phyloP scores from a whole-genome alignment of 2,329 filamentous ascomycete genomes.

The Colletotrichum euphorbiae region DNA sequence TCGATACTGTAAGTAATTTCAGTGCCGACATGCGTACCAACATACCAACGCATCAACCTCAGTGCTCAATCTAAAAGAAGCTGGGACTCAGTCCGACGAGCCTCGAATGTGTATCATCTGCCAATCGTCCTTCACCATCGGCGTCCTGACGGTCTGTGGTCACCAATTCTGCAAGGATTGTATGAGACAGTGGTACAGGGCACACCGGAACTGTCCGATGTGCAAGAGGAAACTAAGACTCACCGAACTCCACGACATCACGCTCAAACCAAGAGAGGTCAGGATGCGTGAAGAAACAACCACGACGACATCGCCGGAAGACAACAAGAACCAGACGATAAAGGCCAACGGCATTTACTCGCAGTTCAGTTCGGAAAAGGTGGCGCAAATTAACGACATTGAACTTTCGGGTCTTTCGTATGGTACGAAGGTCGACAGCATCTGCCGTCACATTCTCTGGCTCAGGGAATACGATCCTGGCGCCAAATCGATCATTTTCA shows the following conservation, averaged over 20 bases:
- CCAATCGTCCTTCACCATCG: slow-evolving; percentile 78
- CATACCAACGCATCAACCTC: background rate
- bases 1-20: slow-evolving; percentile 69
- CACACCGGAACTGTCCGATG: slow-evolving; percentile 81
- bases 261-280: slow-evolving; percentile 80
- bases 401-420: slow-evolving; percentile 80
- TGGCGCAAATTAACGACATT: slow-evolving; percentile 85
- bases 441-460: slow-evolving; percentile 86
- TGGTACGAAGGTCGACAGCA: slow-evolving; percentile 89
- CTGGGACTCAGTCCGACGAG: slow-evolving; percentile 72
- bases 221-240: slow-evolving; percentile 78
- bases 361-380: slow-evolving; percentile 75
- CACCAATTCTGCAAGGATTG: slow-evolving; percentile 95
- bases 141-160: slow-evolving; percentile 86
- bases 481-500: slow-evolving; percentile 93
- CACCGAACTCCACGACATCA: slow-evolving; percentile 85
- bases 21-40: no score
- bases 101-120: slow-evolving; percentile 88
- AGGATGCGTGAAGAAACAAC: slow-evolving; percentile 64
- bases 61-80: slow-evolving; percentile 66
- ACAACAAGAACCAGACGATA: background rate
- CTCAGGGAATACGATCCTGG: slow-evolving; percentile 85
- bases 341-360: slow-evolving; percentile 75
- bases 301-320: slow-evolving; percentile 16
- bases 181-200: slow-evolving; percentile 80